These are phyloP conservation scores for Blastomyces parvus DNA, from an alignment of 2,329 filamentous ascomycete genomes.

Conservation along the genomic window DNA sequence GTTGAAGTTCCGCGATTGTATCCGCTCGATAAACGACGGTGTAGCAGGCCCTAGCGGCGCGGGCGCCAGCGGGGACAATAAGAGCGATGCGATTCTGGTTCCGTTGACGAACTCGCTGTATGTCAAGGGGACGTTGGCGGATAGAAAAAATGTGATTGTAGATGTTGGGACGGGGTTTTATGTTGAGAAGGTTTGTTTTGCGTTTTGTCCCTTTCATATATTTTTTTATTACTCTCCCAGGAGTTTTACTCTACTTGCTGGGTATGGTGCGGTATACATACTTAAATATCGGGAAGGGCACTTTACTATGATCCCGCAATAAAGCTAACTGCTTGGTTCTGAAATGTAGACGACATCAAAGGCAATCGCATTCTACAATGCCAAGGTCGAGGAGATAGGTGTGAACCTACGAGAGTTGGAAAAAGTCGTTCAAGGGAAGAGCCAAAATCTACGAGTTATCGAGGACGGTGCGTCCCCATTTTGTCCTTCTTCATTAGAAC, in stretches of 20 bases:
- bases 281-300: no score
- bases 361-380: slow-evolving; percentile 57
- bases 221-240: not conserved
- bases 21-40: slow-evolving; percentile 61
- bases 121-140: slow-evolving; percentile 70
- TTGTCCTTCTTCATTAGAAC: not conserved
- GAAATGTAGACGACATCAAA: slow-evolving; percentile 43
- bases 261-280: not conserved
- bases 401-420: slow-evolving; percentile 59
- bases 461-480: slow-evolving; percentile 61
- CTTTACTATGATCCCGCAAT: not conserved
- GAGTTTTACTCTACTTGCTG: not conserved
- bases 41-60: slow-evolving; percentile 26
- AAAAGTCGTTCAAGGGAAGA: slow-evolving; percentile 63
- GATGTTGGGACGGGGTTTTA: slow-evolving; percentile 93
- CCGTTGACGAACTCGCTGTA: slow-evolving; percentile 92
- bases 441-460: slow-evolving; percentile 70
- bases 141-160: slow-evolving; percentile 69
- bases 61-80: slow-evolving; percentile 6
- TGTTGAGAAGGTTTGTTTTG: slow-evolving; percentile 65
- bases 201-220: not conserved
- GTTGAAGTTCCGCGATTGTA: slow-evolving; percentile 82
- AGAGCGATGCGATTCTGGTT: slow-evolving; percentile 57
- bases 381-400: slow-evolving; percentile 57
- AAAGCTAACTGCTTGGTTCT: not conserved